Conservation (phyloP, 1,284 basidiomycete species). For the Melampsora abietis-canadensis region DNA sequence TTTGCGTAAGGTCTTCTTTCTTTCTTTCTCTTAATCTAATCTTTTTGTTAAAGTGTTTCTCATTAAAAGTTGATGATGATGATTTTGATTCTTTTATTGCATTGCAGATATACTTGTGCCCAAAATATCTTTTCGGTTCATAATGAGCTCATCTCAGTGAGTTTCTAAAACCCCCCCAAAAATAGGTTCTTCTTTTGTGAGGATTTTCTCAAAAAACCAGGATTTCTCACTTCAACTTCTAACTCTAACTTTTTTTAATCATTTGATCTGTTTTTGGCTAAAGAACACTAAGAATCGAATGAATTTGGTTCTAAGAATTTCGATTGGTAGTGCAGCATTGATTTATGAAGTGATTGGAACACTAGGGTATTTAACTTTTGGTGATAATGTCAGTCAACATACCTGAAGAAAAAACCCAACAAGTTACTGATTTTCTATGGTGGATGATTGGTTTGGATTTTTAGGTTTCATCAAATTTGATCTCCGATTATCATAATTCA, state of each 20-base stretch:
- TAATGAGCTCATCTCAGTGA: conserved; percentile 27
- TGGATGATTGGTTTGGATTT: not conserved
- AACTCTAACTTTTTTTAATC: too few species aligned
- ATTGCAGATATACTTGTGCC: conserved; percentile 33
- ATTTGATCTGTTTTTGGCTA: not conserved
- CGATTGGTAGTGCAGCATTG: conserved; percentile 20
- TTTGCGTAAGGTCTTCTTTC: conserved; percentile 32
- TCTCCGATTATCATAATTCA: conserved; percentile 71
- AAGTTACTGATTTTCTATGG: too few species aligned
- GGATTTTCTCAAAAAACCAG: too few species aligned
- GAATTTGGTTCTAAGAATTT: conserved; percentile 28
- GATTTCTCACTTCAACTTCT: too few species aligned
- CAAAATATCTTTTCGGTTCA: conserved; percentile 40
- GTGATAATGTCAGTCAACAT: conserved; percentile 60
- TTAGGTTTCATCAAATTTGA: conserved; percentile 40
- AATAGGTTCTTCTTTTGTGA: too few species aligned
- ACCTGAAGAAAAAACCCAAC: too few species aligned
- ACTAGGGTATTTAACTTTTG: conserved; percentile 94
- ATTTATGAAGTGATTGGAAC: conserved; percentile 49
- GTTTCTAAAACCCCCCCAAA: too few species aligned
- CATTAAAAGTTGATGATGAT: too few species aligned
- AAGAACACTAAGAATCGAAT: conserved; percentile 20
- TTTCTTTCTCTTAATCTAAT: too few species aligned
- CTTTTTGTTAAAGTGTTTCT: too few species aligned
- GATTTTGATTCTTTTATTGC: too few species aligned